Conservation (phyloP, 2,329 filamentous ascomycete species). For the Tolypocladium guangdongense region DNA sequence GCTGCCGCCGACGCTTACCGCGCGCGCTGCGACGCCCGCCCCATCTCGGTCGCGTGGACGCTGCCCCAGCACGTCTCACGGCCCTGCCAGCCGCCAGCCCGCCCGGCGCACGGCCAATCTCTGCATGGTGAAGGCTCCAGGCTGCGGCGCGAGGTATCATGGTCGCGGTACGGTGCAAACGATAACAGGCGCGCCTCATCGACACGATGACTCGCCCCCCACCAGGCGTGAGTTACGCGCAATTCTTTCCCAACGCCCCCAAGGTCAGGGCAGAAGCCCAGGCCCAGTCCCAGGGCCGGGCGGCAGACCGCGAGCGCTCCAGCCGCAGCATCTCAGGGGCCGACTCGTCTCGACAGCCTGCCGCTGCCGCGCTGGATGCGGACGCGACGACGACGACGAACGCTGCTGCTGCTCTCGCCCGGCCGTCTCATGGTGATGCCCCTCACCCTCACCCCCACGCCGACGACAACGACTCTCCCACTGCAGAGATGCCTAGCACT, state of each 20-base stretch:
- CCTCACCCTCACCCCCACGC: constrained; percentile 33
- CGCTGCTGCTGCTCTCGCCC: constrained; percentile 5
- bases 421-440: constrained; percentile 13
- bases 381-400: constrained; percentile 11
- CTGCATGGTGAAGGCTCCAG: constrained; percentile 10
- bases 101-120: constrained; percentile 6
- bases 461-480: constrained; percentile 46
- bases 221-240: constrained; percentile 65
- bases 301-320: constrained; percentile 18
- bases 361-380: constrained; percentile 12
- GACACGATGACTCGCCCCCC: constrained; percentile 69
- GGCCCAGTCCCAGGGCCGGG: constrained; percentile 20
- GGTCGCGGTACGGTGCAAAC: constrained; percentile 41
- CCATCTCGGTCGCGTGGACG: constrained; percentile 29
- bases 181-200: constrained; percentile 35
- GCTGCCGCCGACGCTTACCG: neutral
- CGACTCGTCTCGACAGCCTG: constrained; percentile 12
- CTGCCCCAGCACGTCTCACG: constrained; percentile 13
- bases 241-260: constrained; percentile 76
- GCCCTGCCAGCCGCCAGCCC: constrained; percentile 3
- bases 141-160: constrained; percentile 37
- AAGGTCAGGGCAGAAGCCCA: constrained; percentile 40
- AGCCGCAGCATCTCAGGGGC: constrained; percentile 13
- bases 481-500: constrained; percentile 58
- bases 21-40: neutral